Percentiles rank a stretch among this genome's conserved stretches.
These are phyloP conservation scores for Gloeophyllum trabeum DNA, from an alignment of 768 basidiomycete genomes.

Conservation along the genomic window DNA sequence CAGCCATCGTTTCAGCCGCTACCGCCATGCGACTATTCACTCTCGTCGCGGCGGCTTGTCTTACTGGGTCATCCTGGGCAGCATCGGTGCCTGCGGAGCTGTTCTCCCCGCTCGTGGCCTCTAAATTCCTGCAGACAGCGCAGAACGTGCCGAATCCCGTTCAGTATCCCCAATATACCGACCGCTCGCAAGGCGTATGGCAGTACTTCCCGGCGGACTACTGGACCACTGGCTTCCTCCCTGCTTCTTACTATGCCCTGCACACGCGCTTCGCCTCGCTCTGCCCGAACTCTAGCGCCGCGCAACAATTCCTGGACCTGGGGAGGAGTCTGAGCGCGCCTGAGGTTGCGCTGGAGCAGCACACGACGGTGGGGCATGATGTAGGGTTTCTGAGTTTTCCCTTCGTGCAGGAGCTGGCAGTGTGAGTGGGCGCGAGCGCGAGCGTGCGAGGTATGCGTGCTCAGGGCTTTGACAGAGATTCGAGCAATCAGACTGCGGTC, in stretches of 20 bases:
- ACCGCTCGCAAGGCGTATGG: conserved; percentile 38
- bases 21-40: no score
- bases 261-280: conserved; percentile 38
- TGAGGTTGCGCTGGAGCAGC: conserved; percentile 35
- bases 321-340: conserved; percentile 40
- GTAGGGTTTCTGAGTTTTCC: conserved; percentile 65
- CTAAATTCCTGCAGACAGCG: conserved; percentile 49
- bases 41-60: no score
- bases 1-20: no score
- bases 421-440: conserved; percentile 28
- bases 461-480: conserved; percentile 52
- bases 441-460: neutral
- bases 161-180: conserved; percentile 56
- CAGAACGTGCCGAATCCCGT: conserved; percentile 24
- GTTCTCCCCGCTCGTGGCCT: conserved; percentile 45
- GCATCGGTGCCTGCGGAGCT: conserved; percentile 35
- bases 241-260: conserved; percentile 46
- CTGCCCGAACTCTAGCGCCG: conserved; percentile 19
- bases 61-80: no score
- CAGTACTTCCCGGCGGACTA: conserved; percentile 38
- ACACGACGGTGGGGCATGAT: conserved; percentile 48
- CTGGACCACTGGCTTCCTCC: conserved; percentile 66
- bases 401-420: conserved; percentile 45
- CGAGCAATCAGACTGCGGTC: conserved; percentile 42
- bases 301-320: conserved; percentile 38